Conservation (phyloP, 805 yeast genomes). For the Grigorovia jiainica region DNA sequence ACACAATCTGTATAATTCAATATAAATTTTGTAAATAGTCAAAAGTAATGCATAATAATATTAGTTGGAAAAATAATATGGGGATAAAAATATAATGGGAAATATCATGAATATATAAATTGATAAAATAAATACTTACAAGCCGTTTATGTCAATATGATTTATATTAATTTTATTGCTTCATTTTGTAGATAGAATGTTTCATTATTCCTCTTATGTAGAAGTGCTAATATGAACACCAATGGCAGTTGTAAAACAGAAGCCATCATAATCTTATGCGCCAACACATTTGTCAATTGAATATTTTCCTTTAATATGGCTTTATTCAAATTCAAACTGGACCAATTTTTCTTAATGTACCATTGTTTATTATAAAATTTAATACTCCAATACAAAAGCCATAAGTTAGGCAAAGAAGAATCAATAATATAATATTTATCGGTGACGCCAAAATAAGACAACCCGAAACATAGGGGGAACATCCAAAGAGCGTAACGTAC, state of each 20-base stretch:
- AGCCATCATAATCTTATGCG: constrained; percentile 85
- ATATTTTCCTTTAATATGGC: constrained; percentile 31
- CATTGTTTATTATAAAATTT: constrained; percentile 82
- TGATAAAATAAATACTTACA: no score
- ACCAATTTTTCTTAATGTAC: constrained; percentile 25
- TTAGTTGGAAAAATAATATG: no score
- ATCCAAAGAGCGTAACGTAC: constrained; percentile 80
- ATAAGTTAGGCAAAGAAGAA: constrained; percentile 70
- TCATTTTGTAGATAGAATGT: no score
- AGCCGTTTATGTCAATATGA: no score
- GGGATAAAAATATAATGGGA: no score
- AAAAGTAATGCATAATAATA: no score
- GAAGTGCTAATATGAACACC: constrained; percentile 79
- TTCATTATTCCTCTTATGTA: constrained; percentile 95
- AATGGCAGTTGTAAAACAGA: constrained; percentile 92
- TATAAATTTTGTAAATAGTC: no score
- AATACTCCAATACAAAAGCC: constrained; percentile 74
- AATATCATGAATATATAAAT: no score
- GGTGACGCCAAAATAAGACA: constrained; percentile 69
- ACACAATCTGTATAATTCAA: no score
- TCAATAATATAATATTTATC: constrained; percentile 78
- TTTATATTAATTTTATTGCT: no score
- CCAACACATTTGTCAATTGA: constrained; percentile 53
- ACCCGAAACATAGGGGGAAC: constrained; percentile 87
- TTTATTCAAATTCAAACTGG: constrained; percentile 32